Base-by-base conservation (phyloP, 1,284 basidiomycete genomes). In the Ustilago cynodontis region DNA sequence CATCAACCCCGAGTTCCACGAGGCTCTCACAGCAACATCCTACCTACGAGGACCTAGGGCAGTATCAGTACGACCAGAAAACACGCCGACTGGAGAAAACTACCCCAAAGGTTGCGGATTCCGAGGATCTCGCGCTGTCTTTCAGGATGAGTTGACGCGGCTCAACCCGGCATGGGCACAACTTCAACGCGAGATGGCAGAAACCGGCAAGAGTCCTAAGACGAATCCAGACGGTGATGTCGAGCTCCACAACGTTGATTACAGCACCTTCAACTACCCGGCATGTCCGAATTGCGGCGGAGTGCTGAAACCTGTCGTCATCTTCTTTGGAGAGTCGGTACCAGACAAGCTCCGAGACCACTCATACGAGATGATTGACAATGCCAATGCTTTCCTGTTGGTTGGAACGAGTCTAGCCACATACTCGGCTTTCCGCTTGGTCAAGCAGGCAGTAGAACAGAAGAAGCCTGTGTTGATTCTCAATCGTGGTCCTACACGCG, bases 191-290 rank as follows among this genome's bases (percentile, higher is more conserved):
- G 67, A 82, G 29, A 72, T 85, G 67, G 43, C 51, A 2, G 60
- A 55, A 22, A 76, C 77, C 26, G 78, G 80, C 43, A 76, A 79
- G 59, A 55, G 65, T n/a, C 78, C 81, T 9, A 81, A 83, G 52
- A 82, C 75, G 9, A 86, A 86, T 61, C 85, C 85, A 1, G 85
- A 86, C 64, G 85, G 85, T 35, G 85, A 86, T 54, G 74, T 79
- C 4, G 72, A 81, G 39, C 71, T 85, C n/a, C 74, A 77, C 56
- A 72, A 79, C 18, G 79, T 80, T 53, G 82, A 85, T 59, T 86
- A 86, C 71, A 62, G 59, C 26, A 80, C 83, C 2, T 86, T 86
- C 57, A 28, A 71, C 52, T 83, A 82, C 45, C 81, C 83, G 1
- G 22, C 78, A 2, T 86, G 85, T 58, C 84, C 85, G 5, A 75